Base-by-base conservation (phyloP, 768 basidiomycete species). In the Suillus subalutaceus region DNA sequence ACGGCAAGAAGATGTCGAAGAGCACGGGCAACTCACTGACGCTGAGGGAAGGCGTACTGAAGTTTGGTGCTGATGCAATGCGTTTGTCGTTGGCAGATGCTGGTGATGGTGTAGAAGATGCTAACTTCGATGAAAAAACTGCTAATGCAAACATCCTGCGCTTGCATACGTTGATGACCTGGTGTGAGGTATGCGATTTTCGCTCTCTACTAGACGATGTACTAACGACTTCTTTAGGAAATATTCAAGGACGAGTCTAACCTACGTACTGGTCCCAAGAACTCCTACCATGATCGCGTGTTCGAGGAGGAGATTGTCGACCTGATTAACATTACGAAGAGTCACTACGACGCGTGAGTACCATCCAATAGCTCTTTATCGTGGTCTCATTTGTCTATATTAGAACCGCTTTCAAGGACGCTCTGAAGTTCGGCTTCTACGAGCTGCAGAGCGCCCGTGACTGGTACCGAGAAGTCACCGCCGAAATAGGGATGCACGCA, bases 1-100 rank as follows among this genome's bases (percentile, higher is more conserved):
- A 99, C 78, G 96, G 97, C 23, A 91, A 96, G 84, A 99, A 99
- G 84, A 99, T 99, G 97, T 90, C 89, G 48, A 99, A 99, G 86
- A 93, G 91, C 77, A 96, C 91, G 55, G 97, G 97, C 13, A 99
- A 99, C 79, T 93, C 90, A 65, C 81, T 99, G 83, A 99, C 97
- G 0, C 80, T 99, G 76, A 81, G 87, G 63, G 92, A 99, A 74
- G 87, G 92, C 1, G 88, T 97, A 66, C 84, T 89, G 78, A 99
- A 99, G 84, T 99, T 97, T 73, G 97, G 97, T 66, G 96, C 97
- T 43, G 97, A 99, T 76, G 94, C 96, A 40, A 96, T 92, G 72
- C 85, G 97, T 64, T 79, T 99, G 81, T 86, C 89, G 23, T 84
- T 99, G 78, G 97, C 97, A 32, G 97, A 99, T 81, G 95, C 96